These are phyloP conservation scores for Debaryomyces maramus DNA, from an alignment of 805 yeast species.

Conservation along the genomic window DNA sequence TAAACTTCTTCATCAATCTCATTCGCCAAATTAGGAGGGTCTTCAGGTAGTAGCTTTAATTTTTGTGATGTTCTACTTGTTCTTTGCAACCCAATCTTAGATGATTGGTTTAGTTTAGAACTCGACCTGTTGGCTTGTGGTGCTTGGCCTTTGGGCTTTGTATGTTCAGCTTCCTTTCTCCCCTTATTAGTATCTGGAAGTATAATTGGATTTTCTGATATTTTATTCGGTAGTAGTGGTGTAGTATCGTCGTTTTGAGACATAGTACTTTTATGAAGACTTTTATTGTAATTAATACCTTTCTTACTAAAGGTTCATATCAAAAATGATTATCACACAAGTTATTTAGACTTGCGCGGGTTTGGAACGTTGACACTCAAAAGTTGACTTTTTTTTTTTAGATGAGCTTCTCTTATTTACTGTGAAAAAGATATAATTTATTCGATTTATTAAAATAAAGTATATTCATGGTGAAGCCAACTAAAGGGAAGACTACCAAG, in stretches of 20 bases:
- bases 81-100: constrained; percentile 69
- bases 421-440: too few relatives aligned
- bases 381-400: not conserved
- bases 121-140: constrained; percentile 24
- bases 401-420: too few relatives aligned
- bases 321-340: not conserved
- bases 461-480: constrained; percentile 9
- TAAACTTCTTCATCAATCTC: constrained; percentile 52
- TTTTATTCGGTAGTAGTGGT: constrained; percentile 13
- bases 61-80: constrained; percentile 74
- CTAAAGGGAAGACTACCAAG: constrained; percentile 46
- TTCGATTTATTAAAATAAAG: too few relatives aligned
- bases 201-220: constrained; percentile 11
- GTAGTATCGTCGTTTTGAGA: constrained; percentile 7
- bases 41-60: constrained; percentile 62
- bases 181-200: constrained; percentile 6
- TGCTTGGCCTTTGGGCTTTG: not conserved
- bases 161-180: constrained; percentile 1
- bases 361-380: not conserved
- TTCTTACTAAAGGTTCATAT: not conserved
- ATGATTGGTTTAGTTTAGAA: constrained; percentile 34
- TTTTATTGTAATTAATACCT: not conserved
- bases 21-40: constrained; percentile 26
- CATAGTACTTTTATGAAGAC: constrained; percentile 1
- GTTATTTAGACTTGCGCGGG: not conserved